A percentile compares a stretch with the other conserved stretches of the same genome.
Conservation (phyloP, 2,329 filamentous ascomycete species). For the Gnomoniopsis smithogilvyi region DNA sequence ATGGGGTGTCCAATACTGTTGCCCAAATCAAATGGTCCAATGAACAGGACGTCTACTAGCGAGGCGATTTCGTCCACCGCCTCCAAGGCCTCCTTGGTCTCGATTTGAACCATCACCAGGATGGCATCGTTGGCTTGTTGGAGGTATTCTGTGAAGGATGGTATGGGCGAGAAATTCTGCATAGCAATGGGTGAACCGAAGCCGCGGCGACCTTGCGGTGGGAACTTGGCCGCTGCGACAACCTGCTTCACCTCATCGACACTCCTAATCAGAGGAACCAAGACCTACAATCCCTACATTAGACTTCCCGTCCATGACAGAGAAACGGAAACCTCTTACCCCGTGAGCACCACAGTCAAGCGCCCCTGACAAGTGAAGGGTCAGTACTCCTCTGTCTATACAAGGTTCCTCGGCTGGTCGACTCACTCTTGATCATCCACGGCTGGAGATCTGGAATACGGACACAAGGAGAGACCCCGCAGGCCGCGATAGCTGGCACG, state of each 20-base stretch:
- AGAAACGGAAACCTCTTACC: constrained; percentile 29
- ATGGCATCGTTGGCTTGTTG: constrained; percentile 55
- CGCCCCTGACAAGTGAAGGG: constrained; percentile 37
- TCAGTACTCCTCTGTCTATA: constrained; percentile 19
- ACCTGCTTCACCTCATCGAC: constrained; percentile 49
- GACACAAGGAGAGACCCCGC: constrained; percentile 52
- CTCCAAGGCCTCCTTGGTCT: constrained; percentile 61
- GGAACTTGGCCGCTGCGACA: constrained; percentile 53
- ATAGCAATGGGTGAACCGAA: constrained; percentile 55
- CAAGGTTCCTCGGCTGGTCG: too few species aligned
- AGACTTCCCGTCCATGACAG: neutral
- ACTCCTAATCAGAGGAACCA: constrained; percentile 53
- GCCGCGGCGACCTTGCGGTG: constrained; percentile 50
- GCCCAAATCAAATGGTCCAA: constrained; percentile 65
- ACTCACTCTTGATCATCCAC: constrained; percentile 55
- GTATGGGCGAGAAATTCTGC: constrained; percentile 43
- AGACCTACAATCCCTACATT: constrained; percentile 30
- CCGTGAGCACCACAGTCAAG: constrained; percentile 57
- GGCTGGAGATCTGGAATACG: constrained; percentile 55
- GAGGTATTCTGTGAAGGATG: constrained; percentile 53
- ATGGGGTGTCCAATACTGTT: constrained; percentile 59
- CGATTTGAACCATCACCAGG: constrained; percentile 65
- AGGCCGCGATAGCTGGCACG: constrained; percentile 52
- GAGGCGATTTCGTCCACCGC: constrained; percentile 60
- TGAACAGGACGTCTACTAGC: constrained; percentile 62